These are phyloP conservation scores for Ilyonectria sp. DNA, from an alignment of 2,329 filamentous ascomycete genomes.

Conservation along the genomic window DNA sequence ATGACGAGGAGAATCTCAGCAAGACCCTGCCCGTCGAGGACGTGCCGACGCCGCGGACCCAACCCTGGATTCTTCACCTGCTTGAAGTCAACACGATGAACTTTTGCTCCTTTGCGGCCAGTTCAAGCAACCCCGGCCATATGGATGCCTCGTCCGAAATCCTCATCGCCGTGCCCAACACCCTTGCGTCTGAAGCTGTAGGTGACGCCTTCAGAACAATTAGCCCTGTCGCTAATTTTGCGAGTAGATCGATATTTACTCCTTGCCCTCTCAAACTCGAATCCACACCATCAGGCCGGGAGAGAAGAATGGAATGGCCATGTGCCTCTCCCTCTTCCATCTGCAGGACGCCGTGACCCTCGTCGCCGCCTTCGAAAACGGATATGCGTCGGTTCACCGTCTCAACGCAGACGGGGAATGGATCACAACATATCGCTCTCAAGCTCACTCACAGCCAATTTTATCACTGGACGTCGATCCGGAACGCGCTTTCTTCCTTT, in stretches of 20 bases:
- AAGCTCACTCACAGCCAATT: conserved; percentile 84
- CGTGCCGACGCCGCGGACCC: conserved; percentile 62
- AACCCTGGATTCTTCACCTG: conserved; percentile 89
- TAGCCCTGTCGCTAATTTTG: conserved; percentile 13
- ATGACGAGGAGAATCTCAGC: conserved; percentile 76
- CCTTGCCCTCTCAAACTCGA: conserved; percentile 82
- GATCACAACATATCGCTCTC: conserved; percentile 72
- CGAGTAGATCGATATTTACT: conserved; percentile 83
- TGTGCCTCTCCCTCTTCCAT: conserved; percentile 80
- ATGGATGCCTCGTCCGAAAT: conserved; percentile 58
- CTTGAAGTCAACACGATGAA: conserved; percentile 94
- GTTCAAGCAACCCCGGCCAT: conserved; percentile 55
- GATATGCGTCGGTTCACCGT: conserved; percentile 77
- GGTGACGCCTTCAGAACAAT: conserved; percentile 41
- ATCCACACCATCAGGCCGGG: conserved; percentile 69
- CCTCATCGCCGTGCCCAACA: conserved; percentile 86
- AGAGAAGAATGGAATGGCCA: conserved; percentile 83
- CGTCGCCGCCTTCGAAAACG: conserved; percentile 88
- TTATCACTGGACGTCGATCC: conserved; percentile 78
- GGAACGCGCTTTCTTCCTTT: conserved; percentile 74
- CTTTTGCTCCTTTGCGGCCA: conserved; percentile 87
- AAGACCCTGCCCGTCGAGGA: conserved; percentile 80
- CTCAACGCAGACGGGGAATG: conserved; percentile 61
- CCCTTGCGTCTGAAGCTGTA: conserved; percentile 79
- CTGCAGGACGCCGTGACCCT: conserved; percentile 70